Base-by-base conservation (phyloP, 352 stramenopile genomes). In the Globisporangium spinosum region DNA sequence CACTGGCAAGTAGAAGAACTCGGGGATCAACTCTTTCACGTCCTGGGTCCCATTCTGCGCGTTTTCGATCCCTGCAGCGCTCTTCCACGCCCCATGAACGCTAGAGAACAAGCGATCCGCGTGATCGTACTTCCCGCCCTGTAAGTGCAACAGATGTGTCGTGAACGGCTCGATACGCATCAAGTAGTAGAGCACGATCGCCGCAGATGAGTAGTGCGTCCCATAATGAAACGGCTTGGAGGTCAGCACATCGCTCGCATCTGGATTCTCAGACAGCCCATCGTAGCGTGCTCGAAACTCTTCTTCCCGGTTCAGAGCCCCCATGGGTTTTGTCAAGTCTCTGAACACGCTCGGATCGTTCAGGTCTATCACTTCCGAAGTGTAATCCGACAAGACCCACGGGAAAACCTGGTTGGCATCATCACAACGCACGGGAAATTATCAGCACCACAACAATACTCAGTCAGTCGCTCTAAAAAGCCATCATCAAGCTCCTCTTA, bases 21-120 rank as follows among this genome's bases (percentile, higher is more conserved):
- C 98, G 12, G 98, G 98, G 17, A 94, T 99, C 12, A 99, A 77
- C 73, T 99, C 98, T 78, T 99, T 99, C 15, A 99, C 97, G 75
- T 99, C 98, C 51, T 96, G 93, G 1, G 96, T 96, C 22, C 78
- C 82, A 55, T 88, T 93, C 62, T 91, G 82, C 43, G 79, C 82
- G 22, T 67, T 83, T 63, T 93, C 79, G 40, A 84, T 68, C 0
- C 85, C 83, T 0, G 85, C 82, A 8, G 83, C 82, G 15, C 80
- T 90, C 23, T 98, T 91, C 91, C 96, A 99, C 15, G 96, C 96
- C 45, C 89, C 79, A 17, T 84, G 74, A 54, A 99, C 82, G 59
- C 91, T 98, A 43, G 85, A 90, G 65, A 99, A 99, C 8, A 99
- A 77, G 2, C 98, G 91, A 77, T 99, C 98, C 0, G 97, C 89